Evolutionary conservation across 352 stramenopile genomes (phyloP).

Genomic region (Phytophthora syringae): DNA sequence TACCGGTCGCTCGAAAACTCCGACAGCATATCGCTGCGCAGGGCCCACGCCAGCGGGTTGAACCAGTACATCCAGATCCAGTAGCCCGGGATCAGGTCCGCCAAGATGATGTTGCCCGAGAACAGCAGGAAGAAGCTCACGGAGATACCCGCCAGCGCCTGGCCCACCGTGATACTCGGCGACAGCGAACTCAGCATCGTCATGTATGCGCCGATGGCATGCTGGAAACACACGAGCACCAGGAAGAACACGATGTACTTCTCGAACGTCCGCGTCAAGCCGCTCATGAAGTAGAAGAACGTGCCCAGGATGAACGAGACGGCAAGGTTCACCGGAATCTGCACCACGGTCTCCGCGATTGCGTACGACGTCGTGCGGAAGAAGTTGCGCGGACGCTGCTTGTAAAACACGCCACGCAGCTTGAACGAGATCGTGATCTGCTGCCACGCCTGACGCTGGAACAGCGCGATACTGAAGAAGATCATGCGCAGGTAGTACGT

Average conservation of each 20-base stretch:
- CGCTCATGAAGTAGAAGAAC: constrained; percentile 92
- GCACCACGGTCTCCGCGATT: constrained; percentile 68
- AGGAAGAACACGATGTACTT: constrained; percentile 85
- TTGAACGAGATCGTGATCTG: constrained; percentile 74
- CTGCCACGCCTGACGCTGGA: constrained; percentile 79
- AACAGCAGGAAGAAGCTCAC: constrained; percentile 77
- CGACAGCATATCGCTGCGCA: constrained; percentile 63
- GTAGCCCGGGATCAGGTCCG: constrained; percentile 69
- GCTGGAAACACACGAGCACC: constrained; percentile 81
- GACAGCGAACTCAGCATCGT: constrained; percentile 64
- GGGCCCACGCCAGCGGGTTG: constrained; percentile 62
- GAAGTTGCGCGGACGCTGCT: constrained; percentile 90
- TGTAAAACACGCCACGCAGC: constrained; percentile 91
- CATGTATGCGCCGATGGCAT: constrained; percentile 73
- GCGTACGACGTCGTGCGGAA: constrained; percentile 87
- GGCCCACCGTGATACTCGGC: constrained; percentile 61
- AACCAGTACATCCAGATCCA: constrained; percentile 88
- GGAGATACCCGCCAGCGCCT: constrained; percentile 55
- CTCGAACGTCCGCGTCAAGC: constrained; percentile 60
- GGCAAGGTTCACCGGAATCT: constrained; percentile 73
- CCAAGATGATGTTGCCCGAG: constrained; percentile 82
- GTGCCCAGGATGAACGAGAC: constrained; percentile 67
- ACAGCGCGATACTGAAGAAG: constrained; percentile 72
- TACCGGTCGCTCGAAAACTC: constrained; percentile 64
- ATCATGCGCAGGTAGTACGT: constrained; percentile 77